These are phyloP conservation scores for Debaryomycetaceae sp. DNA, from an alignment of 1,139 yeast genomes.

Conservation along the genomic window DNA sequence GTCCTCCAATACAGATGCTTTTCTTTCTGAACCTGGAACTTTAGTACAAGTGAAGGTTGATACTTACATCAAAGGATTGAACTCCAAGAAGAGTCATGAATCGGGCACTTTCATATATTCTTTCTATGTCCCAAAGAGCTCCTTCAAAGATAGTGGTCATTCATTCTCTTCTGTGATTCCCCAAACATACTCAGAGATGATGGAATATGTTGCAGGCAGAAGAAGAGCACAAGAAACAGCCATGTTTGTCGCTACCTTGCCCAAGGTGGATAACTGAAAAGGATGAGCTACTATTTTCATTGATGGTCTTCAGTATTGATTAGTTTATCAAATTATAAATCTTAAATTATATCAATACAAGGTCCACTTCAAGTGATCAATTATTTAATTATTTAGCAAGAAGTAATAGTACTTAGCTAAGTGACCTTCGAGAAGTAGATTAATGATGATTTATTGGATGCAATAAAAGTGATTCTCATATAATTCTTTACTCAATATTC, in stretches of 20 bases:
- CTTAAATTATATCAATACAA: background rate
- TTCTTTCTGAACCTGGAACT: slow-evolving; percentile 77
- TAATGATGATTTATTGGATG: background rate
- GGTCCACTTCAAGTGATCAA: background rate
- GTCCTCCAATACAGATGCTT: slow-evolving; percentile 52
- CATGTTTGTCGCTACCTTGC: slow-evolving; percentile 51
- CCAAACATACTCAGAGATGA: slow-evolving; percentile 86
- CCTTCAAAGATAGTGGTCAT: slow-evolving; percentile 30
- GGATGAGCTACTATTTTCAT: too few species aligned
- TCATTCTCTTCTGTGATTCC: slow-evolving; percentile 73
- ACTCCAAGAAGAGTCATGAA: slow-evolving; percentile 56
- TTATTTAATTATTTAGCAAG: background rate
- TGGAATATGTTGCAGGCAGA: slow-evolving; percentile 84
- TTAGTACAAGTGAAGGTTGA: slow-evolving; percentile 86
- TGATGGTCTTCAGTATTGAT: background rate
- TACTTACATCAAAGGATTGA: slow-evolving; percentile 68
- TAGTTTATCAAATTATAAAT: background rate
- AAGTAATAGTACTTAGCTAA: background rate
- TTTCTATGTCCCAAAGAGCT: slow-evolving; percentile 67
- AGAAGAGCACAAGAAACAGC: slow-evolving; percentile 87
- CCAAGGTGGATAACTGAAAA: slow-evolving; percentile 9
- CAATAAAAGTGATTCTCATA: background rate
- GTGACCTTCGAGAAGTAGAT: background rate
- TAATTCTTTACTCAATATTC: too few species aligned
- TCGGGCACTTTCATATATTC: slow-evolving; percentile 88